phyloP scores from a whole-genome alignment of 345 rosid genomes.

The Gossypium sturtianum region DNA sequence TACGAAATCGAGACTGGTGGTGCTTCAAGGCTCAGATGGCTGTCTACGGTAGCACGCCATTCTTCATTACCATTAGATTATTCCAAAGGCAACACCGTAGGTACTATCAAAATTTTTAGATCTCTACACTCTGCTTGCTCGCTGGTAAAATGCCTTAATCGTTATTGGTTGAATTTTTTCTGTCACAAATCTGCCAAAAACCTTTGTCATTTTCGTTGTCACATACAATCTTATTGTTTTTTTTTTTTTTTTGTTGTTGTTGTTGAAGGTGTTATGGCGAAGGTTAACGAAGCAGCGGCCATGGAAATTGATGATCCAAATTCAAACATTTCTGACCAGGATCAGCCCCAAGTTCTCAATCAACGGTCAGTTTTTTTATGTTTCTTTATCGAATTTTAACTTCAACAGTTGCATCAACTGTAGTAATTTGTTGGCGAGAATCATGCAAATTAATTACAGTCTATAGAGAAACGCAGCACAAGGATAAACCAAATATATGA shows the following conservation, averaged over 20 bases:
- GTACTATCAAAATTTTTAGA: not conserved
- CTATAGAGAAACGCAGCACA: too few species aligned
- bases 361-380: constrained; percentile 43
- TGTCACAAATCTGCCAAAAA: not conserved
- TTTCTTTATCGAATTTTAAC: not conserved
- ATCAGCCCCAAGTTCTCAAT: constrained; percentile 65
- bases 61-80: not conserved
- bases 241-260: not conserved
- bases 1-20: too few species aligned
- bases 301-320: constrained; percentile 76
- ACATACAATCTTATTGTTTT: not conserved
- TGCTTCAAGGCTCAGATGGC: too few species aligned
- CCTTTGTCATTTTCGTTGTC: not conserved
- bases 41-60: not conserved
- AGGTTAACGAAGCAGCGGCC: constrained; percentile 33
- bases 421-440: not conserved
- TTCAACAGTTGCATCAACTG: not conserved
- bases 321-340: constrained; percentile 43
- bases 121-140: not conserved
- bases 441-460: not conserved
- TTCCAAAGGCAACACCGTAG: constrained; percentile 11
- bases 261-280: constrained; percentile 32
- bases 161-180: not conserved
- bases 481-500: too few species aligned
- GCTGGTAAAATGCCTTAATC: not conserved